Conservation (phyloP, 148 eudicot species). For the Persicaria maculosa region DNA sequence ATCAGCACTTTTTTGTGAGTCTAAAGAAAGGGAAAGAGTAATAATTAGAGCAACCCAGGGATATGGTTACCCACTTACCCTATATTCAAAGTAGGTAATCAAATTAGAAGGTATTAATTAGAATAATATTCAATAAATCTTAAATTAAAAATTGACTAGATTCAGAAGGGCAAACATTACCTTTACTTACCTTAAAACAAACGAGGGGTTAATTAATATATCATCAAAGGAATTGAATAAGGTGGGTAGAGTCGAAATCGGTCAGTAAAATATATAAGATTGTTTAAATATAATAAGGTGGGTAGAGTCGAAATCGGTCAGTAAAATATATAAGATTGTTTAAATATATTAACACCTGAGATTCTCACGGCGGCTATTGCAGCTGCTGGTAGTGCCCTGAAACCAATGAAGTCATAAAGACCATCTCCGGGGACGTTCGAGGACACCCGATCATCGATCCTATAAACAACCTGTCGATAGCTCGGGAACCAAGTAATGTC, state of each 20-base stretch:
- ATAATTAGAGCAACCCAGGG: no score
- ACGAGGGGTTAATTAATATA: background rate
- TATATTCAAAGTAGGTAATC: no score
- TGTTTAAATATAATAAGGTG: background rate
- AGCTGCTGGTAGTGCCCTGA: constrained; percentile 33
- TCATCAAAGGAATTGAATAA: background rate
- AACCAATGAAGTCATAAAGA: constrained; percentile 33
- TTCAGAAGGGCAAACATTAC: no score
- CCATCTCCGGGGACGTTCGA: constrained; percentile 36
- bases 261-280: background rate
- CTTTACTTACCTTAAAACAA: no score
- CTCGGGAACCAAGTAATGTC: constrained; percentile 70
- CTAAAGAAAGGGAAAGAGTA: no score
- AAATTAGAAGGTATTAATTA: no score
- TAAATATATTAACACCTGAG: constrained; percentile 21
- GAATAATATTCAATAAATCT: no score
- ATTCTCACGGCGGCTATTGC: constrained; percentile 27
- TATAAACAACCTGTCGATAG: constrained; percentile 33
- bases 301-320: background rate
- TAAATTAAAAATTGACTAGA: no score
- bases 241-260: background rate
- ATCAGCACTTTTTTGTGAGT: no score
- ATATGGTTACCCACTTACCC: no score
- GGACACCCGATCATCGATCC: constrained; percentile 55
- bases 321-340: background rate